Evolutionary conservation across 1,139 yeast species (phyloP), one percentile per base, ranked within the genome.

Genomic region (Saccharomycopsis hybrid): DNA sequence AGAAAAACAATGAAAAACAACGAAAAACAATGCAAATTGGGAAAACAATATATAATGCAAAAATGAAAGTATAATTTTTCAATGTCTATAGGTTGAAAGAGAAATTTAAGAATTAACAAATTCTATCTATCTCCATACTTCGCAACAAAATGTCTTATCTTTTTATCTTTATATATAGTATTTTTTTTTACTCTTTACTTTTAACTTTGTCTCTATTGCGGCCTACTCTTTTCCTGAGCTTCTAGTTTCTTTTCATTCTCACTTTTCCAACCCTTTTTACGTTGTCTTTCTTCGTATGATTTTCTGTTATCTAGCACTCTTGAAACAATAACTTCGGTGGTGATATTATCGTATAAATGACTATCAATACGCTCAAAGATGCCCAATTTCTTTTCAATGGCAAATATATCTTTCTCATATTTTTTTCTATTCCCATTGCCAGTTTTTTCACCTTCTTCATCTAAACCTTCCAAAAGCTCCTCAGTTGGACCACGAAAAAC

Each of bases 241-340:
- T 60, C 59, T 43, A 73, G 56, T 32, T 57, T 56, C 55, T 60
- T 60, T 55, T 74, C 79, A 48, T 64, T 61, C 52, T 66, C 71
- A 46, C 73, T 62, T 66, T 85, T 85, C 84, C 87, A 82, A 4
- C 92, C 92, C 67, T 85, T 85, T 56, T 78, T 77, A 56, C 80
- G 71, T 64, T 85, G 95, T 59, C 95, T 77, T 58, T 83, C 94
- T 64, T 85, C 92, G 62, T 81, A 85, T 13, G 80, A 80, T 49
- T 73, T 74, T 56, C 85, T 74, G 62, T 82, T 80, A 46, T 70
- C 68, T 59, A 85, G 70, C 8, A 85, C 92, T 42, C 95, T 71
- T 52, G 76, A 70, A 13, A 85, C 89, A 56, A 85, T 84, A 48
- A 76, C 76, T 54, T 73, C 77, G 2, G 90, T 80, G 51, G 80